Base-by-base conservation (phyloP, 306 rosid genomes). In the Prunus padus region DNA sequence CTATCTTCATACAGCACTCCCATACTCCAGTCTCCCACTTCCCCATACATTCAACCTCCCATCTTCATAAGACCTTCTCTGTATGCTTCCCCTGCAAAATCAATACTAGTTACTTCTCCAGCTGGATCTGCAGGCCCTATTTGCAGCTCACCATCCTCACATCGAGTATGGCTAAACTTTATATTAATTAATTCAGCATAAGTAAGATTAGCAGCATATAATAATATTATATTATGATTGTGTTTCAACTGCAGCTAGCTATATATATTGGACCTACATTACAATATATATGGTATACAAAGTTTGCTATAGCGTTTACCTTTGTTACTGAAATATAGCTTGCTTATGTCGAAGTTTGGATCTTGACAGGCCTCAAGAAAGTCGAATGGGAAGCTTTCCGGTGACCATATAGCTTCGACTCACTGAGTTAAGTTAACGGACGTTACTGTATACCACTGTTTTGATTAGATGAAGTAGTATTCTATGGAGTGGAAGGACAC, bases 1-100 rank as follows among this genome's bases (percentile, higher is more conserved):
- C 22, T 83, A 56, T 71, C 81, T 45, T 84, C 80, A 31, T 74
- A 67, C 74, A 33, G 71, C 40, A 63, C 82, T 76, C 80, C 89
- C 10, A 47, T 80, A 44, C 64, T 60, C 31, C 37, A 64, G 59
- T 85, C 89, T n/a, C 87, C 91, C 42, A 67, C 72, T 52, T 63
- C 86, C 57, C 76, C 89, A 6, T 26, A 77, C 40, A 77, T 54
- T 71, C 78, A 45, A 16, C 81, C 77, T 12, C 72, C 88, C 68
- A 11, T 33, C 40, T 33, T 70, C 13, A 73, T 45, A 50, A 79
- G 74, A 63, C 80, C 84, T 68, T 5, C 40, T 50, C 63, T 76
- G 10, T 63, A 66, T 57, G 70, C 86, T 65, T 84, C 85, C 49
- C 76, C 76, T 5, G 26, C 50, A 50, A 84, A 75, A 11, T 75